Evolutionary conservation across 768 basidiomycete species (phyloP).

Genomic region (Amanita polypyramis): DNA sequence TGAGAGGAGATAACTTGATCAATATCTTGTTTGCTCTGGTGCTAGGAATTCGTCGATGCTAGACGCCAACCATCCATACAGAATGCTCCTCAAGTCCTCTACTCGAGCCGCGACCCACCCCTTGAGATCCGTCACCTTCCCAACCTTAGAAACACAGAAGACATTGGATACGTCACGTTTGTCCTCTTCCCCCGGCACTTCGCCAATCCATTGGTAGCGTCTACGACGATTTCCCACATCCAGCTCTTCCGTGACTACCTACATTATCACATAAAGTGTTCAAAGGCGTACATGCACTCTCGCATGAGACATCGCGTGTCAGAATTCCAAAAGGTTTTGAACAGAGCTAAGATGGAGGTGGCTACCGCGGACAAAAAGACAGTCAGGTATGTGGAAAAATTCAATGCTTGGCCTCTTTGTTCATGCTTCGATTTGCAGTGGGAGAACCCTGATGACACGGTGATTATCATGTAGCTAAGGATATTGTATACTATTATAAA

Average conservation of each 20-base stretch:
- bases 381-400: slow-evolving; percentile 49
- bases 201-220: slow-evolving; percentile 52
- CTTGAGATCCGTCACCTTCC: slow-evolving; percentile 89
- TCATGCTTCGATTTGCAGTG: slow-evolving; percentile 24
- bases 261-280: slow-evolving; percentile 99
- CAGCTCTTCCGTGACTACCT: slow-evolving; percentile 96
- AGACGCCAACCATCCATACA: slow-evolving; percentile 86
- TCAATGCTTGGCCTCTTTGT: not conserved
- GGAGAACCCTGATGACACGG: slow-evolving; percentile 46
- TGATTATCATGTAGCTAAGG: too few relatives aligned
- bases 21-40: not conserved
- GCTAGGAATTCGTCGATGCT: slow-evolving; percentile 98
- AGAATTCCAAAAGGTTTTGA: slow-evolving; percentile 93
- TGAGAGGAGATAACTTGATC: not conserved
- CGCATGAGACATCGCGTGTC: slow-evolving; percentile 89
- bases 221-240: slow-evolving; percentile 84
- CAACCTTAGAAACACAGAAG: slow-evolving; percentile 73
- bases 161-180: slow-evolving; percentile 95
- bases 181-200: slow-evolving; percentile 98
- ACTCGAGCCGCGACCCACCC: slow-evolving; percentile 90
- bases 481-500: not conserved
- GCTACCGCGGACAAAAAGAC: slow-evolving; percentile 82
- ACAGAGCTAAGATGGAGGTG: slow-evolving; percentile 90
- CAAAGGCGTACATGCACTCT: slow-evolving; percentile 98
- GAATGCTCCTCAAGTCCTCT: slow-evolving; percentile 94